Evolutionary conservation across 768 basidiomycete species (phyloP).

Genomic region (Lyophyllum decastes): DNA sequence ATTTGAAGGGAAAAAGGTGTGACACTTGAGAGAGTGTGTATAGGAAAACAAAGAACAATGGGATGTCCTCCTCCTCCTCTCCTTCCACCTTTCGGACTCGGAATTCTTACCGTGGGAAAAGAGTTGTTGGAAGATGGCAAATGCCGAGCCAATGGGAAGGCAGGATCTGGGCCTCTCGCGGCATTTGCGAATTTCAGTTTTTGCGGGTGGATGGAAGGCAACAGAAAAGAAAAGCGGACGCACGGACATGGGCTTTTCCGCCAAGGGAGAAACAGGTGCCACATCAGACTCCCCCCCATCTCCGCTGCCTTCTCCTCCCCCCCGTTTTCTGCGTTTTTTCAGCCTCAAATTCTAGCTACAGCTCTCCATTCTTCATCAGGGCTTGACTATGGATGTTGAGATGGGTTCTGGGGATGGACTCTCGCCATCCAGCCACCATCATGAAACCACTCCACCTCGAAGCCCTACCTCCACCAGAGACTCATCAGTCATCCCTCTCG

Average conservation of each 20-base stretch:
- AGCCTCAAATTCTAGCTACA: constrained; percentile 8
- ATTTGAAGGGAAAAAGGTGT: neutral
- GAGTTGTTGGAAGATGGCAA: constrained; percentile 36
- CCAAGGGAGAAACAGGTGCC: constrained; percentile 19
- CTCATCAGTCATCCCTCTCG: constrained; percentile 2
- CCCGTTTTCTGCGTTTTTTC: constrained; percentile 11
- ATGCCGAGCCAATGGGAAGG: constrained; percentile 37
- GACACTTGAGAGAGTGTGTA: neutral
- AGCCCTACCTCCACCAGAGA: neutral
- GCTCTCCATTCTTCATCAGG: neutral
- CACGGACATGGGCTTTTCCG: constrained; percentile 27
- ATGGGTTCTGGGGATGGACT: neutral
- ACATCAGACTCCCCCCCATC: constrained; percentile 8
- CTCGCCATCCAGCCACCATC: neutral
- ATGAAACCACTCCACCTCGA: neutral
- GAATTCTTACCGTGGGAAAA: constrained; percentile 3
- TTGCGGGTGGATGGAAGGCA: constrained; percentile 9
- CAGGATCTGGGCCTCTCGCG: constrained; percentile 24
- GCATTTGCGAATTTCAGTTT: constrained; percentile 9
- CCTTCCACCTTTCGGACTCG: neutral
- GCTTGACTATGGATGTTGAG: constrained; percentile 3
- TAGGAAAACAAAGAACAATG: neutral
- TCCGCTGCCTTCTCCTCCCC: constrained; percentile 5
- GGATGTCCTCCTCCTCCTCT: neutral
- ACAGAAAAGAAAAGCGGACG: constrained; percentile 16